Evolutionary conservation across 306 rosid genomes (phyloP).

Genomic region (Psophocarpus tetragonolobus): DNA sequence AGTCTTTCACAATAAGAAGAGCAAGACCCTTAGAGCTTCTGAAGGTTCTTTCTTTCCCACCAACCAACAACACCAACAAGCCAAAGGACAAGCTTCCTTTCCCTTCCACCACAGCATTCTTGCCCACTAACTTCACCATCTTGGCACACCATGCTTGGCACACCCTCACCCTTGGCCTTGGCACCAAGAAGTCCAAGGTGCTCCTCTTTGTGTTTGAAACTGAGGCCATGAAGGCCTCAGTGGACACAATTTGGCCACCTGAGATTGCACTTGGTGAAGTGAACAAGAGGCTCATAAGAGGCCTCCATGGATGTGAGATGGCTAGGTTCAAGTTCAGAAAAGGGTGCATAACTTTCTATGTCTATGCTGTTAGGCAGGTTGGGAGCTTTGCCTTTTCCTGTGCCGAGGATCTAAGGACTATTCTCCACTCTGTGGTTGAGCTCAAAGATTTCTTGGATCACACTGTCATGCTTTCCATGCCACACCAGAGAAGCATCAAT

Average conservation of each 20-base stretch:
- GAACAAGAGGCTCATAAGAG: constrained; percentile 76
- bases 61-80: constrained; percentile 44
- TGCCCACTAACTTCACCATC: constrained; percentile 96
- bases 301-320: constrained; percentile 74
- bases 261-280: constrained; percentile 91
- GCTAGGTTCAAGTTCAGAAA: constrained; percentile 95
- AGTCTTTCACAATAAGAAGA: constrained; percentile 87
- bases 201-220: constrained; percentile 78
- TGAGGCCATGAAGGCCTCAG: constrained; percentile 54
- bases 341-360: constrained; percentile 91
- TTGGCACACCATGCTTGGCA: constrained; percentile 98
- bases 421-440: constrained; percentile 79
- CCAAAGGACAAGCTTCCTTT: constrained; percentile 49
- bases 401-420: constrained; percentile 68
- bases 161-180: constrained; percentile 91
- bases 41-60: constrained; percentile 72
- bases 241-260: constrained; percentile 75
- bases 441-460: constrained; percentile 97
- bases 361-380: constrained; percentile 72
- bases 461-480: constrained; percentile 92
- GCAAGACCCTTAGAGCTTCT: constrained; percentile 78
- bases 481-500: constrained; percentile 75
- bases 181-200: constrained; percentile 91
- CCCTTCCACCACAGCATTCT: constrained; percentile 81
- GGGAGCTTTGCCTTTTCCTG: constrained; percentile 68